These are phyloP conservation scores for Ophiocordyceps camponoti-rufipedis DNA, from an alignment of 2,329 filamentous ascomycete genomes.

Conservation along the genomic window DNA sequence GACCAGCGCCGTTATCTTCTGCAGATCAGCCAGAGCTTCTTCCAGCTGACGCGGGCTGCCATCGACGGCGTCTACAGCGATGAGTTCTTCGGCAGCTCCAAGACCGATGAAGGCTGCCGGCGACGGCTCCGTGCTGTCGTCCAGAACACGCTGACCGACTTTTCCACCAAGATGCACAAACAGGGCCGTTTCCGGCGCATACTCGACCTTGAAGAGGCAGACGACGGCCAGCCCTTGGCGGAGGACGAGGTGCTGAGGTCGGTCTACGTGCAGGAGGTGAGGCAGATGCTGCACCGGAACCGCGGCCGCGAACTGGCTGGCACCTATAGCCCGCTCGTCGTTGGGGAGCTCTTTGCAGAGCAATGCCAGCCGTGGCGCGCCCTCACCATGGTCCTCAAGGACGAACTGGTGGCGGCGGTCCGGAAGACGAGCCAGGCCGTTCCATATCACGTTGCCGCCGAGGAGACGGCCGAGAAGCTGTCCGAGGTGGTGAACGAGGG, in stretches of 20 bases:
- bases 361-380: slow-evolving; percentile 36
- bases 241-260: slow-evolving; percentile 1
- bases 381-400: slow-evolving; percentile 14
- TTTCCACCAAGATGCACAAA: slow-evolving; percentile 22
- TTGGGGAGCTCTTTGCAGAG: slow-evolving; percentile 39
- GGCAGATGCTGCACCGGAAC: slow-evolving; percentile 5
- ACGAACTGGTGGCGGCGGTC: slow-evolving; percentile 3
- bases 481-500: slow-evolving; percentile 5
- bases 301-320: slow-evolving; percentile 37
- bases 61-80: slow-evolving; percentile 32
- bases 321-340: slow-evolving; percentile 39
- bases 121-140: slow-evolving; percentile 34
- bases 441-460: slow-evolving; percentile 4
- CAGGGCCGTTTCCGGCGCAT: slow-evolving; percentile 22
- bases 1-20: slow-evolving; percentile 32
- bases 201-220: slow-evolving; percentile 1
- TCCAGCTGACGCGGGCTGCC: slow-evolving; percentile 23
- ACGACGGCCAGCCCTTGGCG: not conserved
- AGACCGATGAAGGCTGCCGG: slow-evolving; percentile 12
- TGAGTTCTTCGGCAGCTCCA: slow-evolving; percentile 26
- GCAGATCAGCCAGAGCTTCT: slow-evolving; percentile 24
- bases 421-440: slow-evolving; percentile 2
- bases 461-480: slow-evolving; percentile 4
- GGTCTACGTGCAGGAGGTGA: slow-evolving; percentile 7
- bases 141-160: slow-evolving; percentile 22